Evolutionary conservation across 805 yeast genomes (phyloP).

Genomic region (Barnettozyma botsteinii): DNA sequence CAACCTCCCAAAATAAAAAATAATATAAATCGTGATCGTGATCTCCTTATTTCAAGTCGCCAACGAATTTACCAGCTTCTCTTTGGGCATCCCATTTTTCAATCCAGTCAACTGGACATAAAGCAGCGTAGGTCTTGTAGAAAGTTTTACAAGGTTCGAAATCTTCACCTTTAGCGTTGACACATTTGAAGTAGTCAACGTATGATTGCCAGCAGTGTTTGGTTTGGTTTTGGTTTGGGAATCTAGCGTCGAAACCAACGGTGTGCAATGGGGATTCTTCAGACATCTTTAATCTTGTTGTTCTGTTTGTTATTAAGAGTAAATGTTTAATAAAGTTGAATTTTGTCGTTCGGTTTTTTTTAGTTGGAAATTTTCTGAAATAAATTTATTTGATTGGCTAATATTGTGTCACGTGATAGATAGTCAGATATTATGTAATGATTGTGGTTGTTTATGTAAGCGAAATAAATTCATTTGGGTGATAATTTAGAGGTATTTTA

Average conservation of each 20-base stretch:
- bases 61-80: conserved; percentile 52
- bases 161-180: conserved; percentile 95
- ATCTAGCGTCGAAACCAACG: conserved; percentile 83
- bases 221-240: conserved; percentile 96
- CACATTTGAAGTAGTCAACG: conserved; percentile 97
- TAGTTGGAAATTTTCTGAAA: background rate
- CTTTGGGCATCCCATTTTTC: conserved; percentile 89
- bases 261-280: conserved; percentile 46
- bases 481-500: too few species aligned
- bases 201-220: conserved; percentile 98
- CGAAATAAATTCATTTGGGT: too few species aligned
- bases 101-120: conserved; percentile 82
- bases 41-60: conserved; percentile 31
- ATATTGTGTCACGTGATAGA: conserved; percentile 2
- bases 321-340: background rate
- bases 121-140: conserved; percentile 81
- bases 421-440: too few species aligned
- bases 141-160: conserved; percentile 96
- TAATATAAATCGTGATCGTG: too few species aligned
- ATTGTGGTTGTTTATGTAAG: background rate
- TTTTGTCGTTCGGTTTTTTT: conserved; percentile 11
- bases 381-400: conserved; percentile 9
- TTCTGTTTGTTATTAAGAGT: background rate
- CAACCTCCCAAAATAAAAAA: background rate
- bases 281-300: conserved; percentile 15